Conservation (phyloP, 768 basidiomycete species). For the Tephrocybe rancida region DNA sequence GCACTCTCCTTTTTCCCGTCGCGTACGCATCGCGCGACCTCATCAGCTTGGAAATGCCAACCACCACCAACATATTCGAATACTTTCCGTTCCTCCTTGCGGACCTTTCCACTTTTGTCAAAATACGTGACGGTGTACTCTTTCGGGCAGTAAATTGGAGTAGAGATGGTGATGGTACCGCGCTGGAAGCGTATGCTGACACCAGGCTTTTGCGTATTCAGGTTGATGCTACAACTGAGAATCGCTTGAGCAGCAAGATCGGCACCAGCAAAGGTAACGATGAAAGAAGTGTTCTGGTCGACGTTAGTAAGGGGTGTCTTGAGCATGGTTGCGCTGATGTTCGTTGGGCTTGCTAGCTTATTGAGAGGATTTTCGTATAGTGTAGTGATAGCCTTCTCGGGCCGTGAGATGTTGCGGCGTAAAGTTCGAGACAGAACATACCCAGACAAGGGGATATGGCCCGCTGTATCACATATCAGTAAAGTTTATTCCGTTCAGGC, state of each 20-base stretch:
- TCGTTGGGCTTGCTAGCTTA: slow-evolving; percentile 54
- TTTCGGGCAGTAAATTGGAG: slow-evolving; percentile 69
- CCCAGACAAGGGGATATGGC: slow-evolving; percentile 84
- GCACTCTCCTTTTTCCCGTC: slow-evolving; percentile 76
- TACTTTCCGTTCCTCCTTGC: slow-evolving; percentile 57
- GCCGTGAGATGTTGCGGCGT: background rate
- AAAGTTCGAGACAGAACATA: slow-evolving; percentile 25
- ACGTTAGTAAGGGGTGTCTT: slow-evolving; percentile 80
- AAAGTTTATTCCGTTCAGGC: background rate
- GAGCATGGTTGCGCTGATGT: slow-evolving; percentile 70
- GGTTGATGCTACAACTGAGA: slow-evolving; percentile 68
- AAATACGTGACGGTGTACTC: slow-evolving; percentile 67
- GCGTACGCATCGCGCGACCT: slow-evolving; percentile 77
- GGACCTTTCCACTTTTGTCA: slow-evolving; percentile 45
- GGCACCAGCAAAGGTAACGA: slow-evolving; percentile 62
- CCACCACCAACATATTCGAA: slow-evolving; percentile 70
- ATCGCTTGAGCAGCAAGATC: slow-evolving; percentile 73
- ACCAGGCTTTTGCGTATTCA: slow-evolving; percentile 47
- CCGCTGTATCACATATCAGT: slow-evolving; percentile 47
- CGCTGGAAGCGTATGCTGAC: slow-evolving; percentile 75
- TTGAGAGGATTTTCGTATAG: slow-evolving; percentile 84
- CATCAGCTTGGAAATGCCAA: slow-evolving; percentile 88
- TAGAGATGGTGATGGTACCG: slow-evolving; percentile 64
- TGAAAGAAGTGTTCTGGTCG: slow-evolving; percentile 77
- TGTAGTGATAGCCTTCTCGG: slow-evolving; percentile 65